Conservation (phyloP, 2,329 filamentous ascomycete species). For the Colletotrichum higginsianum region DNA sequence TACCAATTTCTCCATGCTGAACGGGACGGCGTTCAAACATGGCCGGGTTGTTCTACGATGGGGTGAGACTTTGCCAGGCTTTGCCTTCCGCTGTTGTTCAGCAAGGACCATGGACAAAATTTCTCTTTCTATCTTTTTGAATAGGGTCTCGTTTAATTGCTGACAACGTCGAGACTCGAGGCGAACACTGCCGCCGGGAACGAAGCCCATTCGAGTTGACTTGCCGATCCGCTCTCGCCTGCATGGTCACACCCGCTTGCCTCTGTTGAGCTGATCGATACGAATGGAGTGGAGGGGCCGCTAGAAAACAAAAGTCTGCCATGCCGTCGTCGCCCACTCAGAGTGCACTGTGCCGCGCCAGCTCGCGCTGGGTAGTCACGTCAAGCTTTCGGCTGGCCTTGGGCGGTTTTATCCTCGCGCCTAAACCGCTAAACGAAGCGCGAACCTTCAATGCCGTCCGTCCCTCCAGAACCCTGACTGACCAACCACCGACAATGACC, state of each 20-base stretch:
- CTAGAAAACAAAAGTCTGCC: not conserved
- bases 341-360: not conserved
- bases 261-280: not conserved
- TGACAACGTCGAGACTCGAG: not conserved
- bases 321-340: not conserved
- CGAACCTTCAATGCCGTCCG: not conserved
- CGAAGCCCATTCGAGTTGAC: not conserved
- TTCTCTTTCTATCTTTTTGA: not conserved
- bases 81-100: not conserved
- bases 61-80: not conserved
- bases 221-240: constrained; percentile 17
- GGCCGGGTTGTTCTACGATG: not conserved
- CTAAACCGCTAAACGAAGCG: constrained; percentile 24
- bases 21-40: not conserved
- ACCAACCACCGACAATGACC: not conserved
- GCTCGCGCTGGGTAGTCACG: not conserved
- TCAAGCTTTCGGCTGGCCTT: constrained; percentile 37
- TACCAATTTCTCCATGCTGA: constrained; percentile 12
- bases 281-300: not conserved
- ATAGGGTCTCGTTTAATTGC: not conserved
- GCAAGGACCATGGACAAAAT: not conserved
- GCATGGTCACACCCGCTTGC: constrained; percentile 7
- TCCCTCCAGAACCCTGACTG: constrained; percentile 8
- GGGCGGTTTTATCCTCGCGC: constrained; percentile 5
- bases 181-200: not conserved